Conservation (phyloP, 2,329 filamentous ascomycete species). For the Beauveria rudraprayagi region DNA sequence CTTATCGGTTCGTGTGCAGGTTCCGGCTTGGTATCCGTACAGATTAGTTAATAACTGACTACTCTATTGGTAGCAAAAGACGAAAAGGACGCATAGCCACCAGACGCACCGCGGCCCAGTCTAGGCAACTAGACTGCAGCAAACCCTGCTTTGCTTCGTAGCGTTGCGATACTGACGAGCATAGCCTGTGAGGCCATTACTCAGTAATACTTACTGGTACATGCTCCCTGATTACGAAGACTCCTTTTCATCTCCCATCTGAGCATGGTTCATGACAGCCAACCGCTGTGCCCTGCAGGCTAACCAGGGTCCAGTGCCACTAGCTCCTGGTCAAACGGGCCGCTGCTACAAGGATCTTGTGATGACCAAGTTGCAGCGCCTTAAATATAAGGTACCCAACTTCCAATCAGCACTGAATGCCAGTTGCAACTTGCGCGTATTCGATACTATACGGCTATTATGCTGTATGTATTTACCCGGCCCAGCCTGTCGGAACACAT, state of each 20-base stretch:
- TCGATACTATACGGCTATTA: neutral
- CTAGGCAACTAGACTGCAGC: neutral
- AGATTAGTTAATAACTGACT: too few species aligned
- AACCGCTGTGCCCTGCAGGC: neutral
- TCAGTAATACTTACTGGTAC: too few species aligned
- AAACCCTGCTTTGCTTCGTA: neutral
- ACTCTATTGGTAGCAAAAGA: too few species aligned
- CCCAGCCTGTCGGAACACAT: constrained; percentile 8
- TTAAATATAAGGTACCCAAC: neutral
- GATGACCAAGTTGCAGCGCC: neutral
- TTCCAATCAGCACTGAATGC: too few species aligned
- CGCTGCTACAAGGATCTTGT: constrained; percentile 4
- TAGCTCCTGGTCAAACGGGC: neutral
- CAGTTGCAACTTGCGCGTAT: neutral
- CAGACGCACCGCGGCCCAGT: neutral
- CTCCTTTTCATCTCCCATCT: neutral
- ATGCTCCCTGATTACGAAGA: neutral
- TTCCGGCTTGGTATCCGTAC: too few species aligned
- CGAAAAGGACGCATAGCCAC: neutral
- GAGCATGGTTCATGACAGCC: neutral
- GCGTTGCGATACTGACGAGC: neutral
- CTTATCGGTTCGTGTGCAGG: too few species aligned
- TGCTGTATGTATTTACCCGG: neutral
- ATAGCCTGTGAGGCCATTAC: neutral
- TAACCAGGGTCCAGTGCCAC: neutral